Percentiles rank a stretch among this genome's conserved stretches.
phyloP scores from a whole-genome alignment of 2,329 filamentous ascomycete species.

The Cordyceps javanica region DNA sequence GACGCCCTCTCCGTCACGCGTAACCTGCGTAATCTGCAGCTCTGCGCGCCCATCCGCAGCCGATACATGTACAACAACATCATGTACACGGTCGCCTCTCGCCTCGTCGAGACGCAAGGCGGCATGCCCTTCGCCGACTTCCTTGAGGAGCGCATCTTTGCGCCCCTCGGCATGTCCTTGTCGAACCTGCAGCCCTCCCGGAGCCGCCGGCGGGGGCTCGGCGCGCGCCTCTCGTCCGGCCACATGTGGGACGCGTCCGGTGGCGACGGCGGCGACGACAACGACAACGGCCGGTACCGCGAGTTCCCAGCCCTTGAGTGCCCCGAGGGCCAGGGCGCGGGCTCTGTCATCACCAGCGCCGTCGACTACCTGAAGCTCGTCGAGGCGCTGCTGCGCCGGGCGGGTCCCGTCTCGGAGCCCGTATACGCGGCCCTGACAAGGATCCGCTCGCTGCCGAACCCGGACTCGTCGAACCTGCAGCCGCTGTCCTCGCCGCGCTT shows the following conservation, averaged over 20 bases:
- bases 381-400: not conserved
- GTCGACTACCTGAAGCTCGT: slow-evolving; percentile 6
- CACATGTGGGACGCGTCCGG: slow-evolving; percentile 8
- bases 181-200: not conserved
- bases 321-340: slow-evolving; percentile 6
- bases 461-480: not conserved
- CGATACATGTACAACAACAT: slow-evolving; percentile 10
- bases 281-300: not conserved
- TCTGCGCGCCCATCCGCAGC: slow-evolving; percentile 9
- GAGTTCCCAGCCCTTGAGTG: slow-evolving; percentile 1
- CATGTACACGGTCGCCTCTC: slow-evolving; percentile 10
- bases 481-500: slow-evolving; percentile 6
- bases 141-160: not conserved
- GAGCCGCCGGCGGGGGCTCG: not conserved
- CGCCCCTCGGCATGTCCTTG: slow-evolving; percentile 4
- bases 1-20: slow-evolving; percentile 8
- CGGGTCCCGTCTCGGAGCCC: not conserved
- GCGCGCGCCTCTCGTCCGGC: not conserved
- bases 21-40: slow-evolving; percentile 8
- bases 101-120: slow-evolving; percentile 3
- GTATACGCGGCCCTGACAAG: not conserved
- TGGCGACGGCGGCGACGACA: no score
- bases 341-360: slow-evolving; percentile 9
- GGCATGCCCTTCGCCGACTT: slow-evolving; percentile 2
- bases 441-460: slow-evolving; percentile 1